Evolutionary conservation across 2,329 filamentous ascomycete species (phyloP), one percentile per base, ranked within the genome.

Genomic region (Penicillium sp.): DNA sequence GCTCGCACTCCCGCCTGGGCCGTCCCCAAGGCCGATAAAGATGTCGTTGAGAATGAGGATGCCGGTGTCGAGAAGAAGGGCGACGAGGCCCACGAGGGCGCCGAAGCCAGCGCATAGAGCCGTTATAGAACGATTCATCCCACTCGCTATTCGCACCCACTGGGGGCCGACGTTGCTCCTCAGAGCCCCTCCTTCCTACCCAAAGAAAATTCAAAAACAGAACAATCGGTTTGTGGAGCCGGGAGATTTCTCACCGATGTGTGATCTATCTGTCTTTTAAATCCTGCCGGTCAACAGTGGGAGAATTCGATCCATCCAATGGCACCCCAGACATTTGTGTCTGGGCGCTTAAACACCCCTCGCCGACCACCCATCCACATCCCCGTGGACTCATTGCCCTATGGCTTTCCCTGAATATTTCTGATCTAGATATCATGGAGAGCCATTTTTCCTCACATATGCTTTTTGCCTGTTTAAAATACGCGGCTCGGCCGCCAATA

Each of bases 1-100:
- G 68, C 70, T 22, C 72, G 66, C 53, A 46, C 72, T 20, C 70
- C 76, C 30, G 76, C 76, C 53, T 77, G 75, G 74, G 72, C 69
- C 39, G 39, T 50, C 16, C 53, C 65, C 27, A 65, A 72, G 64
- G 43, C 39, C n/a, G n/a, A 49, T 16, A 35, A 41, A 41, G 24
- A 24, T 4, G 43, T 16, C 13, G 43, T 63, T 40, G 52, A 61
- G 46, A 53, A 53, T 5, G 53, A 50, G 39, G 52, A 51, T 20
- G 51, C 54, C 46, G 54, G 43, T 44, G 45, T 59, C 42, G 55
- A 63, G 56, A 51, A 51, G 48, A 43, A 45, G 48, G 38, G 22
- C 14, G 48, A 33, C 27, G 48, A 51, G 43, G 48, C 43, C 8
- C 42, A 63, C 38, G 64, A 66, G 47, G 63, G 46, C 28, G 48